phyloP scores from a whole-genome alignment of 495 filamentous ascomycete genomes.

The Aspergillus heteromorphus region DNA sequence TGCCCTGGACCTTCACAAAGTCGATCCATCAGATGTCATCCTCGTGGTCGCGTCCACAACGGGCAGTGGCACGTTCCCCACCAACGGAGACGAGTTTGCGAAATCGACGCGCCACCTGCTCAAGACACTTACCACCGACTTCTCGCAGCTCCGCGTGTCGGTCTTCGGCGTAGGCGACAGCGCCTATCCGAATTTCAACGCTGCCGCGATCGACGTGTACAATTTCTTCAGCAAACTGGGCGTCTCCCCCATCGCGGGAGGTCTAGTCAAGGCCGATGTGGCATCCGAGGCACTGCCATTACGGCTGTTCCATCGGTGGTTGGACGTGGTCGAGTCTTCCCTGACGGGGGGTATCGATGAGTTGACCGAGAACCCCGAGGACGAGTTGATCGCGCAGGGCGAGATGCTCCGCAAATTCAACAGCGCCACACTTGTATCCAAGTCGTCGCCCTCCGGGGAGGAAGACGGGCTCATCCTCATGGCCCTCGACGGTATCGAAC shows the following conservation, averaged over 20 bases:
- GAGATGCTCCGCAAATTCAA: not conserved
- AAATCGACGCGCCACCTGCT: not conserved
- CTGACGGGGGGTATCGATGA: not conserved
- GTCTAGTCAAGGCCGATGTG: not conserved
- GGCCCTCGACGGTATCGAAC: not conserved
- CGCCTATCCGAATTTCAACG: constrained; percentile 1
- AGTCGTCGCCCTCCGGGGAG: not conserved
- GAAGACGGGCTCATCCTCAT: not conserved
- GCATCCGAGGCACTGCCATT: not conserved
- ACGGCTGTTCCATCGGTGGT: not conserved
- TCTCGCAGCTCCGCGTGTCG: not conserved
- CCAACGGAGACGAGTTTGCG: not conserved
- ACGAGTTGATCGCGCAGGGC: not conserved
- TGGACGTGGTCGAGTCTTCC: not conserved
- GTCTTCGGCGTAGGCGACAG: not conserved
- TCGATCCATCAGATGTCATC: not conserved
- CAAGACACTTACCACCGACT: not conserved
- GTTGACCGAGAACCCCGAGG: not conserved
- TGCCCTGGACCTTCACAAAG: not conserved
- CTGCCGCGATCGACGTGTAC: not conserved
- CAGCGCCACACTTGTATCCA: not conserved
- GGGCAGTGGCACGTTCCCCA: not conserved
- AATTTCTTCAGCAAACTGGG: not conserved
- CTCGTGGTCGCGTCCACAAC: not conserved
- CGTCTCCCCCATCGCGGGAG: not conserved